These are phyloP conservation scores for Cucurbita argyrosperma DNA, from an alignment of 306 rosid genomes.

Conservation along the genomic window DNA sequence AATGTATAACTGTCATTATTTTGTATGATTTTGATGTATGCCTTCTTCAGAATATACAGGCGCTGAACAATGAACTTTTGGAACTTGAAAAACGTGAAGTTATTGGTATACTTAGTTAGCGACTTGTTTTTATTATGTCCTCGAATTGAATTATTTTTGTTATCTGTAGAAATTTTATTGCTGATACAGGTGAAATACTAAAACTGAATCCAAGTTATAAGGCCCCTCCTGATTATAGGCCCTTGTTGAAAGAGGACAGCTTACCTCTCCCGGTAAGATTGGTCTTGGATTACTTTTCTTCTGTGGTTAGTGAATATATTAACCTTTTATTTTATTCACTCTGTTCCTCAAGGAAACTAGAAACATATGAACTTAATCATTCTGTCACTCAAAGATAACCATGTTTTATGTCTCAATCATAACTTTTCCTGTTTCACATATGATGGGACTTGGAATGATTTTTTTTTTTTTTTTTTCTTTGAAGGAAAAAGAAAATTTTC, in stretches of 20 bases:
- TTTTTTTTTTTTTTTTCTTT: not conserved
- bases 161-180: slow-evolving; percentile 5
- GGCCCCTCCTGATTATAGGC: slow-evolving; percentile 75
- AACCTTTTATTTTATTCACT: not conserved
- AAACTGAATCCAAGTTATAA: slow-evolving; percentile 77
- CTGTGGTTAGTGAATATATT: not conserved
- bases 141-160: not conserved
- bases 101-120: slow-evolving; percentile 37
- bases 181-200: slow-evolving; percentile 61
- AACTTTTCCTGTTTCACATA: not conserved
- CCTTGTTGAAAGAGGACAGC: slow-evolving; percentile 59
- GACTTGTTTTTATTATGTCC: slow-evolving; percentile 12
- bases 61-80: slow-evolving; percentile 40
- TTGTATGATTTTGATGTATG: slow-evolving; percentile 1
- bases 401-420: not conserved
- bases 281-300: slow-evolving; percentile 11
- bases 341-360: not conserved
- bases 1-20: not conserved
- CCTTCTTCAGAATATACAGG: slow-evolving; percentile 13
- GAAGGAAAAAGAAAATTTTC: not conserved
- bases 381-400: not conserved
- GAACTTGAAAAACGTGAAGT: slow-evolving; percentile 72
- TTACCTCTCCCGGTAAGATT: slow-evolving; percentile 75
- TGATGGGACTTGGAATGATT: not conserved
- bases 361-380: not conserved